Evolutionary conservation across 2,329 filamentous ascomycete genomes (phyloP), one percentile per base, ranked within the genome.

Genomic region (Malbranchea zuffiana): DNA sequence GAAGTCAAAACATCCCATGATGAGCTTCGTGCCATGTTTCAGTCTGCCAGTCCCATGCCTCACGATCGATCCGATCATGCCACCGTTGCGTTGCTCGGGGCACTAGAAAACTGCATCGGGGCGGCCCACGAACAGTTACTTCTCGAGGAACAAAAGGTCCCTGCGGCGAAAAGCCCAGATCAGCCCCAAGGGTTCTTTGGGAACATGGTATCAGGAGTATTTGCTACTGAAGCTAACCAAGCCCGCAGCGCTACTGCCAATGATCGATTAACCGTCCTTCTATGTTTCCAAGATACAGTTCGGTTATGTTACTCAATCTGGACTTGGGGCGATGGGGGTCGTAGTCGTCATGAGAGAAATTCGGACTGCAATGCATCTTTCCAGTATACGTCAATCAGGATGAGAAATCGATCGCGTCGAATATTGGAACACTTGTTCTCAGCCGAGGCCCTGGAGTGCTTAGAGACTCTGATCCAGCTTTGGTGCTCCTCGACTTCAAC

Each of bases 251-350:
- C 80, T 5, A 86, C 83, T n/a, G 86, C 87, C 6, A 98, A 96
- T 52, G 88, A 90, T 50, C 76, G 88, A 30, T 69, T 98, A 15
- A 96, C 90, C 0, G 88, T 98, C 13, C 70, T 95, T 28, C 69
- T 98, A n/a, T 92, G 87, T 7, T 94, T 98, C 55, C 88, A 96
- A 57, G 92, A 98, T 56, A 85, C 87, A 1, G 84, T 96, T 41
- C 77, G 85, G 16, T 82, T 93, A 33, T 94, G 87, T 58, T 92
- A 93, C 55, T 76, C 71, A 8, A 94, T 98, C 35, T 98, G 92
- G 90, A 82, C 83, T 0, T 98, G 90, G 88, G 84, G 73, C 10
- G 72, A 82, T 4, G 80, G 49, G 63, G 69, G 55, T 42, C 50
- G 51, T 32, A 50, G 50, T 12, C 41, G 33, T 32, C 42, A 51